phyloP scores from a whole-genome alignment of 78 protist genomes.

The Isochrysis galbana region DNA sequence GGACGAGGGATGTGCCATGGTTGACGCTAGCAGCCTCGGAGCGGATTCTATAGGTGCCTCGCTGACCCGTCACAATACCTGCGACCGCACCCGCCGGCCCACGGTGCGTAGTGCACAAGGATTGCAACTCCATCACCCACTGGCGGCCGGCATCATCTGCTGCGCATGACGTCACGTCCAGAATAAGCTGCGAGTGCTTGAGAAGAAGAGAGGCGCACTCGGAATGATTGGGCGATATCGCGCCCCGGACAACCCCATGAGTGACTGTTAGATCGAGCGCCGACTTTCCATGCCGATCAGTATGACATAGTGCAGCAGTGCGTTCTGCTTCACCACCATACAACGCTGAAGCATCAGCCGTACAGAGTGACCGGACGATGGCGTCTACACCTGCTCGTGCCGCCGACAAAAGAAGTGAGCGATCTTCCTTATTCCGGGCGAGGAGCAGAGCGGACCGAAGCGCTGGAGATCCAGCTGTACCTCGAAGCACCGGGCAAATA shows the following conservation, averaged over 20 bases:
- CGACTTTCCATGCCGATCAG: neutral
- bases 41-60: too few relatives aligned
- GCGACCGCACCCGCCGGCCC: too few relatives aligned
- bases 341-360: too few relatives aligned
- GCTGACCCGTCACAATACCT: too few relatives aligned
- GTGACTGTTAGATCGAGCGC: neutral
- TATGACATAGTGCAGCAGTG: neutral
- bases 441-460: neutral
- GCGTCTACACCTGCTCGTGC: neutral
- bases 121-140: too few relatives aligned
- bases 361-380: neutral
- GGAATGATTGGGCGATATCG: neutral
- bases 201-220: neutral
- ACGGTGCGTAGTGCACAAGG: too few relatives aligned
- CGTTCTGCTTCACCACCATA: too few relatives aligned
- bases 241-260: neutral
- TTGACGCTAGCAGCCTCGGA: too few relatives aligned
- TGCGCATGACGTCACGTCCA: neutral
- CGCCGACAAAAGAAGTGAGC: neutral
- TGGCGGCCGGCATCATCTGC: too few relatives aligned
- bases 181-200: neutral
- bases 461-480: neutral
- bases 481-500: neutral
- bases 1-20: too few relatives aligned
- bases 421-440: neutral